phyloP scores from a whole-genome alignment of 345 rosid species.

The Streptanthus diversifolius region DNA sequence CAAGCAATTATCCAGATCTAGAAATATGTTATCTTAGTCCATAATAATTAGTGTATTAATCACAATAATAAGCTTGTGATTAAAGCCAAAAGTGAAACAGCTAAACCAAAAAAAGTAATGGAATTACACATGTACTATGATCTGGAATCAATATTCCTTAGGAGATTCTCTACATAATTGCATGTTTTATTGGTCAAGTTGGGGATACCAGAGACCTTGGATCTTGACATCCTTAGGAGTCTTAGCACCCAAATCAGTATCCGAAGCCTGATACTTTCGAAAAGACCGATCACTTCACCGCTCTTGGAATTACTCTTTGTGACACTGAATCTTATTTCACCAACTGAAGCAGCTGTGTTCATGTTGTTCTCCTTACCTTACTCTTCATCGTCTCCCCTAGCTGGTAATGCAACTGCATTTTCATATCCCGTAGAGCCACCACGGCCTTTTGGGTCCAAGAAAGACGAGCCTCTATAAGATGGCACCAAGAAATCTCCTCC shows the following conservation, averaged over 20 bases:
- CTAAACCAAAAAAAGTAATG: not conserved
- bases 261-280: constrained; percentile 88
- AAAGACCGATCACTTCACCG: constrained; percentile 75
- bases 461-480: constrained; percentile 76
- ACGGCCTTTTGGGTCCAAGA: constrained; percentile 93
- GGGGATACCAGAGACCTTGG: constrained; percentile 81
- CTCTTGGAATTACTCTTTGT: constrained; percentile 64
- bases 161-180: not conserved
- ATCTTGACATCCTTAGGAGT: constrained; percentile 76
- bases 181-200: constrained; percentile 55
- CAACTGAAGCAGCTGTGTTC: constrained; percentile 50
- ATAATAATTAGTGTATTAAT: constrained; percentile 13
- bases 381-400: constrained; percentile 84
- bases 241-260: constrained; percentile 85
- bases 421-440: constrained; percentile 86
- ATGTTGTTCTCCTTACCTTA: constrained; percentile 65
- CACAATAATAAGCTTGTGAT: constrained; percentile 25
- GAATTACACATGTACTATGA: constrained; percentile 23
- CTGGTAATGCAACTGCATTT: constrained; percentile 74
- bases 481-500: constrained; percentile 73
- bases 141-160: constrained; percentile 10
- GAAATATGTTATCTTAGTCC: constrained; percentile 26
- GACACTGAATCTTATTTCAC: constrained; percentile 67
- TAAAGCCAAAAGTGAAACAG: constrained; percentile 26
- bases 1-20: constrained; percentile 30